Conservation (phyloP, 805 yeast species). For the Priceomyces haplophilus region DNA sequence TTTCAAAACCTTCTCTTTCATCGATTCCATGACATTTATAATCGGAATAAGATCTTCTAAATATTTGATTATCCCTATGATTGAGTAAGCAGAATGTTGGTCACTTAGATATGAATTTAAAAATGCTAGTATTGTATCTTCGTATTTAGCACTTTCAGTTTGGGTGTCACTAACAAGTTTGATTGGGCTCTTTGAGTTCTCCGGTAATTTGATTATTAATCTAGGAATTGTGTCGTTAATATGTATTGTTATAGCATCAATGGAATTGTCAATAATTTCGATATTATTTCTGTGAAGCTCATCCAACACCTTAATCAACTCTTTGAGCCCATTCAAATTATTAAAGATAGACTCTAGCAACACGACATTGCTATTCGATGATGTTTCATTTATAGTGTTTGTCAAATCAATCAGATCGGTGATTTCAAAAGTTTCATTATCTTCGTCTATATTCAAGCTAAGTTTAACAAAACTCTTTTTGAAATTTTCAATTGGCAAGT, state of each 20-base stretch:
- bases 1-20: conserved; percentile 14
- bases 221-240: conserved; percentile 23
- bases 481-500: conserved; percentile 20
- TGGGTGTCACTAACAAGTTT: conserved; percentile 10
- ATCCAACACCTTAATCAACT: conserved; percentile 30
- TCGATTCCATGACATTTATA: conserved; percentile 19
- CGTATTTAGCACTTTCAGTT: conserved; percentile 9
- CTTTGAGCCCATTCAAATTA: conserved; percentile 28
- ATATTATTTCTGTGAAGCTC: conserved; percentile 29
- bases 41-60: conserved; percentile 31
- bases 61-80: conserved; percentile 34
- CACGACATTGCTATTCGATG: conserved; percentile 7
- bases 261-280: conserved; percentile 23
- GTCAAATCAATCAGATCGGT: conserved; percentile 26
- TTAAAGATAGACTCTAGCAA: conserved; percentile 27
- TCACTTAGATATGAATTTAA: conserved; percentile 13
- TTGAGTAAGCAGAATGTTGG: conserved; percentile 12
- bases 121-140: conserved; percentile 12
- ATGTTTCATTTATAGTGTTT: conserved; percentile 18
- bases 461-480: conserved; percentile 18
- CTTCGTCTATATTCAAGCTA: conserved; percentile 20
- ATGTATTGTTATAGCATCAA: conserved; percentile 26
- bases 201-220: conserved; percentile 19
- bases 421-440: conserved; percentile 26
- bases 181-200: conserved; percentile 11